A percentile compares a stretch with the other conserved stretches of the same genome.
phyloP scores from a whole-genome alignment of 306 rosid species.

The Ziziphus jujuba region DNA sequence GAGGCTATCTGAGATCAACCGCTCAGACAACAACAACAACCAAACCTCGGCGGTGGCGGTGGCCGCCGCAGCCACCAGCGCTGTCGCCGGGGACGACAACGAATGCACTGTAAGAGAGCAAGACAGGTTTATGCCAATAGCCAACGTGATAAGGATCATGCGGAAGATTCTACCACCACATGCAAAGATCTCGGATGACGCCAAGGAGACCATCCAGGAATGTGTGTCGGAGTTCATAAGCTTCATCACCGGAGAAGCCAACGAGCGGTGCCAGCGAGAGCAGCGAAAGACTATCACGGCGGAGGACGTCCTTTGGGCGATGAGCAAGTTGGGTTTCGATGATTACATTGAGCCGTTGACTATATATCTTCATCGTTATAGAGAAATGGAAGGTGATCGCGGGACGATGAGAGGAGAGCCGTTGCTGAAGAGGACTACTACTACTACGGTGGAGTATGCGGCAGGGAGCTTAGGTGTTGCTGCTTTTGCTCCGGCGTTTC shows the following conservation, averaged over 20 bases:
- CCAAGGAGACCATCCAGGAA: slow-evolving; percentile 85
- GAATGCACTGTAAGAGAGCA: slow-evolving; percentile 82
- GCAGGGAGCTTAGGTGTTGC: slow-evolving; percentile 23
- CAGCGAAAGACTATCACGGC: slow-evolving; percentile 85
- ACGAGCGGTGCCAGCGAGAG: slow-evolving; percentile 84
- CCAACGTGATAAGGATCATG: slow-evolving; percentile 88
- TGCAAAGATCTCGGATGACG: slow-evolving; percentile 79
- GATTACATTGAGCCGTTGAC: slow-evolving; percentile 78
- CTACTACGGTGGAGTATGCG: neutral
- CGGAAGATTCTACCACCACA: slow-evolving; percentile 75
- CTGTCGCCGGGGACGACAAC: slow-evolving; percentile 36
- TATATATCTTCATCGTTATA: slow-evolving; percentile 70
- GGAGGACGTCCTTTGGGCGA: slow-evolving; percentile 89
- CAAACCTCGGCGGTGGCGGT: slow-evolving; percentile 1
- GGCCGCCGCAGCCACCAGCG: too few relatives aligned
- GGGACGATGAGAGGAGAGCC: slow-evolving; percentile 46
- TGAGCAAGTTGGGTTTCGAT: slow-evolving; percentile 85
- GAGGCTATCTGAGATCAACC: slow-evolving; percentile 30
- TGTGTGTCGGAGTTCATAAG: slow-evolving; percentile 86
- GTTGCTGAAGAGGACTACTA: slow-evolving; percentile 38
- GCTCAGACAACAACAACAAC: slow-evolving; percentile 8
- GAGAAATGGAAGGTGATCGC: slow-evolving; percentile 69
- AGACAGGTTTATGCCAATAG: slow-evolving; percentile 93
- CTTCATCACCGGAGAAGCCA: slow-evolving; percentile 87
- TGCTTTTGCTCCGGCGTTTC: slow-evolving; percentile 42